Conservation (phyloP, 352 stramenopile species). For the Phytophthora kernoviae region DNA sequence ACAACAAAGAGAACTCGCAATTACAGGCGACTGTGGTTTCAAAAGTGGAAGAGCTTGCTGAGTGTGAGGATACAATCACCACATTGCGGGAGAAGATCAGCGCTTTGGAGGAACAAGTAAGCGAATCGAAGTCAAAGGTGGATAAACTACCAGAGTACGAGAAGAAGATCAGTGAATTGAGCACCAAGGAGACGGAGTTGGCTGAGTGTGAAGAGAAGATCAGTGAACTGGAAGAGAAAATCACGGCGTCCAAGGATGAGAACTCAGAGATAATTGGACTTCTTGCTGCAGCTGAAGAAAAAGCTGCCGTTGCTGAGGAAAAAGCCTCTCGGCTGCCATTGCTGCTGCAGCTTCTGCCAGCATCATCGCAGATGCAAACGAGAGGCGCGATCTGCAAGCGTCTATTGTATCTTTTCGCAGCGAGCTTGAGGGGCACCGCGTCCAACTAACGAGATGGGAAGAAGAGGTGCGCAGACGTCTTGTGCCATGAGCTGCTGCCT, state of each 20-base stretch:
- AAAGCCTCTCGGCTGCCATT: slow-evolving; percentile 29
- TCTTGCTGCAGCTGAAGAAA: slow-evolving; percentile 31
- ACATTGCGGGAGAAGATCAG: slow-evolving; percentile 24
- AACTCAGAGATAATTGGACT: slow-evolving; percentile 33
- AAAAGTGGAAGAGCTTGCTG: slow-evolving; percentile 26
- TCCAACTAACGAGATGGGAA: slow-evolving; percentile 17
- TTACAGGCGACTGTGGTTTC: slow-evolving; percentile 17
- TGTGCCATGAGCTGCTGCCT: neutral
- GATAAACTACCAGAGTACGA: slow-evolving; percentile 5
- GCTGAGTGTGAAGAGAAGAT: slow-evolving; percentile 22
- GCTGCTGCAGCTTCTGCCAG: slow-evolving; percentile 18
- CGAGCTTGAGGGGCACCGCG: slow-evolving; percentile 25
- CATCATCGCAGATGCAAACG: slow-evolving; percentile 10
- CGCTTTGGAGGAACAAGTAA: slow-evolving; percentile 6
- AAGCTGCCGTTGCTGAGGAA: slow-evolving; percentile 30
- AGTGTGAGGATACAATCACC: slow-evolving; percentile 31
- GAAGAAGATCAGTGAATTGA: slow-evolving; percentile 5
- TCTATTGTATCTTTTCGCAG: slow-evolving; percentile 26
- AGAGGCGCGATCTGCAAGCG: slow-evolving; percentile 22
- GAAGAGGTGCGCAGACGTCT: slow-evolving; percentile 18
- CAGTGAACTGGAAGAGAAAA: slow-evolving; percentile 24
- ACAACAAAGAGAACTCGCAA: slow-evolving; percentile 32
- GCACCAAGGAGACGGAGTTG: slow-evolving; percentile 14
- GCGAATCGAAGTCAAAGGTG: neutral
- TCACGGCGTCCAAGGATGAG: slow-evolving; percentile 32